Evolutionary conservation across 164 flowering plant species (phyloP).

Genomic region (Hamamelis virginiana): DNA sequence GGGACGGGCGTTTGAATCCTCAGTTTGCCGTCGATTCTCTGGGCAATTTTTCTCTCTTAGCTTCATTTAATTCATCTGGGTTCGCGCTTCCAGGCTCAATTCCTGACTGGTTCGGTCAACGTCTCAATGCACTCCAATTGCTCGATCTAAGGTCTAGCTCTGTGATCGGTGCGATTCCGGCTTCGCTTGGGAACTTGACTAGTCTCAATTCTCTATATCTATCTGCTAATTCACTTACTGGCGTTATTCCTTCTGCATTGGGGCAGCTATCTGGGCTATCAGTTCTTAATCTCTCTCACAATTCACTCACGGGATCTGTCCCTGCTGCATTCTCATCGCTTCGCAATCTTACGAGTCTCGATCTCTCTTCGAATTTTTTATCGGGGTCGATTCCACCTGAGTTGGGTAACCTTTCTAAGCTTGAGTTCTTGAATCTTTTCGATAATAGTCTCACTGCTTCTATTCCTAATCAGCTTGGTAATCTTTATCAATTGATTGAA

Average conservation of each 20-base stretch:
- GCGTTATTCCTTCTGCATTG: slow-evolving; percentile 34
- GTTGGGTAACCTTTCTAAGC: slow-evolving; percentile 31
- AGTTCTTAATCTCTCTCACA: slow-evolving; percentile 39
- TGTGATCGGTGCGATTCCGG: slow-evolving; percentile 54
- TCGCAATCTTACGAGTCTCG: slow-evolving; percentile 27
- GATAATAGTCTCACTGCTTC: slow-evolving; percentile 45
- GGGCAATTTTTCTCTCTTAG: slow-evolving; percentile 32
- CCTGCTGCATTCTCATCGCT: slow-evolving; percentile 37
- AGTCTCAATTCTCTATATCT: slow-evolving; percentile 39
- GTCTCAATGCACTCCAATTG: slow-evolving; percentile 39
- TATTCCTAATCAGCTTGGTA: slow-evolving; percentile 54
- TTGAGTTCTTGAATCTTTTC: slow-evolving; percentile 49
- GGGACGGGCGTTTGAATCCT: slow-evolving; percentile 40
- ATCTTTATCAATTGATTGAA: slow-evolving; percentile 48
- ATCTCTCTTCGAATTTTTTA: slow-evolving; percentile 36
- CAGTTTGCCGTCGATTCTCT: slow-evolving; percentile 20
- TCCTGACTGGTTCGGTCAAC: slow-evolving; percentile 67
- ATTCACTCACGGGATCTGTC: slow-evolving; percentile 48
- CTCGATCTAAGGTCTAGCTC: slow-evolving; percentile 68
- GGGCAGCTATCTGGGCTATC: slow-evolving; percentile 25
- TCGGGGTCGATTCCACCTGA: slow-evolving; percentile 38
- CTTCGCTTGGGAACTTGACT: slow-evolving; percentile 38
- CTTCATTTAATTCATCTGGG: slow-evolving; percentile 59
- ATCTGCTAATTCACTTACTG: slow-evolving; percentile 47
- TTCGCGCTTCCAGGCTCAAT: slow-evolving; percentile 67